Conservation (phyloP, 108 stramenopile species). For the Cyclotella kingstonii region DNA sequence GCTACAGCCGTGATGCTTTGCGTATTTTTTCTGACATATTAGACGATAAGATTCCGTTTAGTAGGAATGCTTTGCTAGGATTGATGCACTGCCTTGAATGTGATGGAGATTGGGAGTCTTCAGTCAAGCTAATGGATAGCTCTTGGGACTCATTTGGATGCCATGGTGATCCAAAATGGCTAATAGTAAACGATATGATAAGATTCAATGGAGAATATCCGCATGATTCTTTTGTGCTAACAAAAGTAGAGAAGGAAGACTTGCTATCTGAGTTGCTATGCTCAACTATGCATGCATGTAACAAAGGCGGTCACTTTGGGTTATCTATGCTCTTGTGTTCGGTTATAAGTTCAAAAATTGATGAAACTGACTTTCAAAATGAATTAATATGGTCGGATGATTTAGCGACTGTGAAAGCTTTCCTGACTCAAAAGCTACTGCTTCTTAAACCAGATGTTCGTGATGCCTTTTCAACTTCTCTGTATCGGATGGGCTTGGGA, state of each 20-base stretch:
- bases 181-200: constrained; percentile 16
- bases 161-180: constrained; percentile 16
- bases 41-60: constrained; percentile 54
- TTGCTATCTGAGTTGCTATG: constrained; percentile 26
- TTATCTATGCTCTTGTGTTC: constrained; percentile 50
- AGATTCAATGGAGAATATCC: constrained; percentile 1
- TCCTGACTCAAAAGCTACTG: constrained; percentile 7
- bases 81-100: constrained; percentile 59
- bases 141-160: constrained; percentile 26
- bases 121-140: constrained; percentile 40
- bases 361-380: constrained; percentile 1
- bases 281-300: constrained; percentile 58
- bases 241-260: constrained; percentile 7
- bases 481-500: constrained; percentile 48
- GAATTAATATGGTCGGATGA: constrained; percentile 1
- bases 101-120: constrained; percentile 59
- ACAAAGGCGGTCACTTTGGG: constrained; percentile 54
- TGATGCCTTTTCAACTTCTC: constrained; percentile 43
- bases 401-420: constrained; percentile 4
- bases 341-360: constrained; percentile 10
- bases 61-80: constrained; percentile 55
- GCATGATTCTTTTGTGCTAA: constrained; percentile 1
- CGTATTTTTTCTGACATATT: constrained; percentile 45
- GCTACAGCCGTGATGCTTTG: constrained; percentile 36
- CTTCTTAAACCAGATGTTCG: constrained; percentile 16